These are phyloP conservation scores for Graphilbum sp. DNA, from an alignment of 2,329 filamentous ascomycete species.

Conservation along the genomic window DNA sequence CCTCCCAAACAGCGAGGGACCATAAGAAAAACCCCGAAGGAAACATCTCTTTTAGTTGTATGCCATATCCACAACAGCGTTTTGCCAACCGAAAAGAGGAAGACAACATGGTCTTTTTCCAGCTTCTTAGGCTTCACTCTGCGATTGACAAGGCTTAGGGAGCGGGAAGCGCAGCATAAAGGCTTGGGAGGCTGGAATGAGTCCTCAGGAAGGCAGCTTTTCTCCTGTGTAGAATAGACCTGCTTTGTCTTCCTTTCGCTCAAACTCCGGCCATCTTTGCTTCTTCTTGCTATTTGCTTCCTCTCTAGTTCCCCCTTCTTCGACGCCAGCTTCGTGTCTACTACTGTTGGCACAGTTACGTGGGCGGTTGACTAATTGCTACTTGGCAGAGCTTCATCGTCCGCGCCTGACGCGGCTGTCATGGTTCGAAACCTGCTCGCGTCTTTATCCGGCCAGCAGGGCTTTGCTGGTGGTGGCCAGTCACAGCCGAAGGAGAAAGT, in stretches of 20 bases:
- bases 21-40: background rate
- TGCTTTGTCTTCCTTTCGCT: background rate
- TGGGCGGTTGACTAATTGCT: background rate
- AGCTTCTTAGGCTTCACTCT: no score
- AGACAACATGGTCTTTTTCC: no score
- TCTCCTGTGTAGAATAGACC: background rate
- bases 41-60: background rate
- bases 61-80: no score
- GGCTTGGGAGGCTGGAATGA: no score
- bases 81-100: no score
- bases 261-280: background rate
- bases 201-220: no score
- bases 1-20: background rate
- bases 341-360: background rate
- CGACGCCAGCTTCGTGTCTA: background rate
- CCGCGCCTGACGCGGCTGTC: conserved; percentile 51
- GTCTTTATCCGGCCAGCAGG: conserved; percentile 50
- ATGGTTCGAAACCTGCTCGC: conserved; percentile 80
- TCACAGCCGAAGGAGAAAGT: conserved; percentile 37
- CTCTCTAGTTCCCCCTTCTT: background rate
- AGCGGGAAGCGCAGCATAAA: no score
- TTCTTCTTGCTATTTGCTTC: background rate
- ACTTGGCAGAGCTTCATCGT: conserved; percentile 36
- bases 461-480: conserved; percentile 19
- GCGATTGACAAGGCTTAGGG: no score